Conservation (phyloP, 495 filamentous ascomycete species). For the Penicillium ochrochloron region DNA sequence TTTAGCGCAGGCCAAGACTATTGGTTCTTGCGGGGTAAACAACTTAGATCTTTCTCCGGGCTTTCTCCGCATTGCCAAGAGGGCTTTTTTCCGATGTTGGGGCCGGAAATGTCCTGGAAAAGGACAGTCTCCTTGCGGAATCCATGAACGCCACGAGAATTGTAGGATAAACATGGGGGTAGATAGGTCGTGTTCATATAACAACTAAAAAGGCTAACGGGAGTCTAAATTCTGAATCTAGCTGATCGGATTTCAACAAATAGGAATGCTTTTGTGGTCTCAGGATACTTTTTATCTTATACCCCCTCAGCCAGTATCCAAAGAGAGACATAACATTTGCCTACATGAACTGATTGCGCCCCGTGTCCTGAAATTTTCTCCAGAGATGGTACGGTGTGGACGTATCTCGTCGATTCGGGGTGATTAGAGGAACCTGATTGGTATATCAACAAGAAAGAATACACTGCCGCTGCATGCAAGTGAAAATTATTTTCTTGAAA, state of each 20-base stretch:
- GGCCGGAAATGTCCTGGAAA: neutral
- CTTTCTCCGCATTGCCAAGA: slow-evolving; percentile 3
- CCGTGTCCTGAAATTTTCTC: no score
- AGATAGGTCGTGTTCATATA: neutral
- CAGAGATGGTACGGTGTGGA: no score
- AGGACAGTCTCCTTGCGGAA: neutral
- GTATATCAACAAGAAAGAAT: neutral
- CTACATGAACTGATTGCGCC: no score
- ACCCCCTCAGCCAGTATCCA: no score
- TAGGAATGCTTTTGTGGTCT: neutral
- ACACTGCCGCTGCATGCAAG: neutral
- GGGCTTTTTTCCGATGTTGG: neutral
- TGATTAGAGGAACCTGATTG: neutral
- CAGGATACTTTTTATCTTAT: neutral
- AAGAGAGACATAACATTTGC: no score
- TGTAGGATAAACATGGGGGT: neutral
- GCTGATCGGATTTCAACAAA: no score
- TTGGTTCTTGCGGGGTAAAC: slow-evolving; percentile 3
- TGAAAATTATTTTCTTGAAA: neutral
- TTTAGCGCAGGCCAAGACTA: neutral
- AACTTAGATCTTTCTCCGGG: neutral
- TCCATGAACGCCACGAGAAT: neutral
- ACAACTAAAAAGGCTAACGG: neutral
- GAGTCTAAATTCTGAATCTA: neutral
- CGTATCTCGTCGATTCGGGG: no score